Evolutionary conservation across 495 filamentous ascomycete genomes (phyloP).

Genomic region (Sordaria brevicollis): DNA sequence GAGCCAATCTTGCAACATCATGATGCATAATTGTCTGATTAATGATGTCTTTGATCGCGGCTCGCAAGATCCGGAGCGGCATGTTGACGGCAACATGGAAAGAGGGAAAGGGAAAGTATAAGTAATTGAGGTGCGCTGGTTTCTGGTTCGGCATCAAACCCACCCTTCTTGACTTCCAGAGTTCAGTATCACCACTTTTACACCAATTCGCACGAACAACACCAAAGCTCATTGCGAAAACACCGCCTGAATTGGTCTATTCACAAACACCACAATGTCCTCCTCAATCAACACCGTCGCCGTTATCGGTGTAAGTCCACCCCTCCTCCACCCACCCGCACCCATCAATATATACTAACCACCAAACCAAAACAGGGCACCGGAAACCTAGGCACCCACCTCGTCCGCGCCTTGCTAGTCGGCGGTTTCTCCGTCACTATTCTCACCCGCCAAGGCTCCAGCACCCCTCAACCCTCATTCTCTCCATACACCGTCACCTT

Average conservation of each 20-base stretch:
- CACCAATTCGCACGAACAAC: neutral
- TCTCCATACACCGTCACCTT: conserved; percentile 24
- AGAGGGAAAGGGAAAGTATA: neutral
- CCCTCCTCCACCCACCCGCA: neutral
- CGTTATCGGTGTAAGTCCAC: conserved; percentile 36
- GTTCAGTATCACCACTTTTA: too few relatives aligned
- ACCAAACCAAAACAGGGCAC: conserved; percentile 30
- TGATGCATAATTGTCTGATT: neutral
- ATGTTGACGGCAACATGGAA: neutral
- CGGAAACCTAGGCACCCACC: conserved; percentile 48
- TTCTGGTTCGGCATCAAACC: too few relatives aligned
- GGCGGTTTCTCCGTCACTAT: conserved; percentile 49
- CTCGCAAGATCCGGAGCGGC: neutral
- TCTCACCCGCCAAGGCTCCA: conserved; percentile 39
- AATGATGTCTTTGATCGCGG: neutral
- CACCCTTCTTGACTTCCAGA: too few relatives aligned
- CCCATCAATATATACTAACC: neutral
- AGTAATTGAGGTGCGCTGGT: neutral
- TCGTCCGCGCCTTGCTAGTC: conserved; percentile 43
- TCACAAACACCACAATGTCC: conserved; percentile 29
- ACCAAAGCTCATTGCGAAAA: neutral
- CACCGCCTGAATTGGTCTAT: neutral
- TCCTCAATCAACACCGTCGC: conserved; percentile 38
- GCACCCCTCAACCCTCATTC: conserved; percentile 19
- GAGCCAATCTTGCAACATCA: neutral